Conservation (phyloP, 331 rosid species). For the Quercus lobata region DNA sequence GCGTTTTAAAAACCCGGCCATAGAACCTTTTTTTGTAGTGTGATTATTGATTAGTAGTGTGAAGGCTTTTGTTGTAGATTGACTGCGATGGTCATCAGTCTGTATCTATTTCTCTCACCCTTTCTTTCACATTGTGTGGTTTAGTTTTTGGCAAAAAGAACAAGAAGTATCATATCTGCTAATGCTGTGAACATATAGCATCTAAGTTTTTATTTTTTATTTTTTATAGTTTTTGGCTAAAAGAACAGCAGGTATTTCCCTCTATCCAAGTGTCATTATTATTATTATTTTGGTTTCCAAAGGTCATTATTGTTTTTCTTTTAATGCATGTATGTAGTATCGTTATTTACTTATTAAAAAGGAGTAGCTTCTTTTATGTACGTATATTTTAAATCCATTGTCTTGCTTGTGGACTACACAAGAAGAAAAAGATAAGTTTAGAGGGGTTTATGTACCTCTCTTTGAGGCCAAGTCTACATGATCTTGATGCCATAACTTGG, state of each 20-base stretch:
- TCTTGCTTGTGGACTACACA: not conserved
- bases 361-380: no score
- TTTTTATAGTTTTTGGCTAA: no score
- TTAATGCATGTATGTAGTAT: not conserved
- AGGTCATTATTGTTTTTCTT: not conserved
- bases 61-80: not conserved
- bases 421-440: not conserved
- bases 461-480: no score
- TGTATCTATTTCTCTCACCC: not conserved
- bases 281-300: no score
- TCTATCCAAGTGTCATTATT: not conserved
- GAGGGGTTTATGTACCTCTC: not conserved
- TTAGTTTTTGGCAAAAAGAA: not conserved
- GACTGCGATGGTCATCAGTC: not conserved
- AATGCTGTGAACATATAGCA: not conserved
- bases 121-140: not conserved
- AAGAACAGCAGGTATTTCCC: constrained; percentile 26
- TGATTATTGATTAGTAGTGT: not conserved
- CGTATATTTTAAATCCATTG: not conserved
- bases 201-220: no score
- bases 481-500: not conserved
- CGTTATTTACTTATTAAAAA: not conserved
- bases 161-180: not conserved
- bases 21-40: no score
- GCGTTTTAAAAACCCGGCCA: no score